Conservation (phyloP, 1,284 basidiomycete genomes). For the Malassezia arunalokei region DNA sequence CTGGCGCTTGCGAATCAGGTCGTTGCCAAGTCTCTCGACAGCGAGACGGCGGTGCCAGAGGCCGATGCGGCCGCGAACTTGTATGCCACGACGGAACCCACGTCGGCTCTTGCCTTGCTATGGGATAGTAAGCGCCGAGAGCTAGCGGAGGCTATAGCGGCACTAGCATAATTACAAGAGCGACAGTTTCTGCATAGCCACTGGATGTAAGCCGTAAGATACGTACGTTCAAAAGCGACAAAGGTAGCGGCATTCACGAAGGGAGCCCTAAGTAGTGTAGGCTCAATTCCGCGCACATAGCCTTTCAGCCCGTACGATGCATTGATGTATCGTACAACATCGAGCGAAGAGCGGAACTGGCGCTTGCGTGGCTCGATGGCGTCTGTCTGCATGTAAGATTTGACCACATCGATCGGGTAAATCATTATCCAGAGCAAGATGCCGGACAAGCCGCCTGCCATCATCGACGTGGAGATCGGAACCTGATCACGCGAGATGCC, state of each 20-base stretch:
- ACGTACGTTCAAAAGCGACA: conserved; percentile 30
- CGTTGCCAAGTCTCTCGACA: neutral
- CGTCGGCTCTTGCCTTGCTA: neutral
- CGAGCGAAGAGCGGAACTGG: conserved; percentile 66
- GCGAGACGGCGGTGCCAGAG: neutral
- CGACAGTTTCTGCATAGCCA: neutral
- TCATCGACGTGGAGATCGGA: conserved; percentile 28
- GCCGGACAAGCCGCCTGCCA: conserved; percentile 35
- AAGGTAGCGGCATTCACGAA: conserved; percentile 44
- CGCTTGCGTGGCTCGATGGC: conserved; percentile 47
- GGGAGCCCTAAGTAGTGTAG: conserved; percentile 68
- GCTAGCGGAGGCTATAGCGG: conserved; percentile 7
- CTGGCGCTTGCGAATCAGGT: conserved; percentile 1
- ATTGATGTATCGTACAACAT: conserved; percentile 73
- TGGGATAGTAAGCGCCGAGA: conserved; percentile 8
- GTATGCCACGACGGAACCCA: neutral
- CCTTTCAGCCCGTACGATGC: conserved; percentile 66
- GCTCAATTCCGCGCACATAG: conserved; percentile 76
- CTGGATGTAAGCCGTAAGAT: neutral
- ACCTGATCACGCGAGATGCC: conserved; percentile 22
- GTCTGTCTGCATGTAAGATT: conserved; percentile 60
- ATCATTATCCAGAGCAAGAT: conserved; percentile 16
- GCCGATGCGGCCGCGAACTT: neutral
- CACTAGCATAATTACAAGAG: conserved; percentile 1
- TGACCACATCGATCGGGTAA: conserved; percentile 9